A percentile compares a stretch with the other conserved stretches of the same genome.
These are phyloP conservation scores for Salix udensis DNA, from an alignment of 345 rosid genomes.

Conservation along the genomic window DNA sequence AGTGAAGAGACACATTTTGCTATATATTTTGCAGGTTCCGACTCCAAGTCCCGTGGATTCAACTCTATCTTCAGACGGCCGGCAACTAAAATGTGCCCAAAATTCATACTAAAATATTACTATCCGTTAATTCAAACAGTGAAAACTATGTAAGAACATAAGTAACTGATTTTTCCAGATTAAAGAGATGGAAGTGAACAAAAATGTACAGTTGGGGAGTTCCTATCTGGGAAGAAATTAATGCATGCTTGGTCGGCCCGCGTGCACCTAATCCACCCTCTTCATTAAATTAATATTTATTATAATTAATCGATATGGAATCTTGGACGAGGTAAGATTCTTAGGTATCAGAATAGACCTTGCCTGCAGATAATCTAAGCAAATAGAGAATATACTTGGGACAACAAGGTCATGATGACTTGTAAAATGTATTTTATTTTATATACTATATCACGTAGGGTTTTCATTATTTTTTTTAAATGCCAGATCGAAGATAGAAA, in stretches of 20 bases:
- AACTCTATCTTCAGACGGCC: background rate
- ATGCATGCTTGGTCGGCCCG: background rate
- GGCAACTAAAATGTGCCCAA: background rate
- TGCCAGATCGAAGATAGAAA: background rate
- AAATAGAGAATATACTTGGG: slow-evolving; percentile 24
- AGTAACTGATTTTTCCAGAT: background rate
- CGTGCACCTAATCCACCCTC: background rate
- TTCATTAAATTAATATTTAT: background rate
- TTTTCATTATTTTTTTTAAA: no score
- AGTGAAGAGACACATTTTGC: slow-evolving; percentile 19
- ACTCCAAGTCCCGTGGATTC: slow-evolving; percentile 28
- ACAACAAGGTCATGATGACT: slow-evolving; percentile 6
- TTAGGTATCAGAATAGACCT: slow-evolving; percentile 21
- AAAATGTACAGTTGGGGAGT: background rate
- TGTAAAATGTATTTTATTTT: background rate
- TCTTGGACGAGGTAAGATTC: slow-evolving; percentile 38
- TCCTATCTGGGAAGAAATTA: background rate
- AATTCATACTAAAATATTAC: background rate
- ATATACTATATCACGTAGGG: background rate
- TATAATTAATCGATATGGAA: slow-evolving; percentile 6
- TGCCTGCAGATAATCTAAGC: slow-evolving; percentile 19
- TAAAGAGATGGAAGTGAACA: background rate
- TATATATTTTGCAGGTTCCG: background rate
- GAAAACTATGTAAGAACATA: no score
- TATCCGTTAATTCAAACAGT: background rate